phyloP scores from a whole-genome alignment of 2,329 filamentous ascomycete species.

The Boeremia exigua region DNA sequence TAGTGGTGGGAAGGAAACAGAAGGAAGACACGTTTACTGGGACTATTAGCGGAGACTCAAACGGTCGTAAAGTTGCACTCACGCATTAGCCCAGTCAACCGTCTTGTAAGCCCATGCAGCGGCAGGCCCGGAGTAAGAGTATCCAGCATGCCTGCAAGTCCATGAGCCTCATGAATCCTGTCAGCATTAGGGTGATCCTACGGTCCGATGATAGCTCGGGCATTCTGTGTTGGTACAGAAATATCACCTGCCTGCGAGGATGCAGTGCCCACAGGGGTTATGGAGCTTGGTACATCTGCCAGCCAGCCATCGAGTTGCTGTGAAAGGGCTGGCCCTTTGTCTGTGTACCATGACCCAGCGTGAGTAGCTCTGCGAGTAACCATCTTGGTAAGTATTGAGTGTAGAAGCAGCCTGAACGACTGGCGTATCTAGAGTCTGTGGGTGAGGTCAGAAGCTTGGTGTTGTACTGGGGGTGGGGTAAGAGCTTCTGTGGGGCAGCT shows the following conservation, averaged over 20 bases:
- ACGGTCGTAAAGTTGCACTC: constrained; percentile 33
- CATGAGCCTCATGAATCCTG: constrained; percentile 34
- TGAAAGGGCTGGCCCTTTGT: constrained; percentile 64
- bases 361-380: constrained; percentile 68
- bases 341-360: constrained; percentile 87
- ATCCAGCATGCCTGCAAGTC: constrained; percentile 81
- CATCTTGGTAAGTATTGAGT: constrained; percentile 27
- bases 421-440: background rate
- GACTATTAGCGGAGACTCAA: background rate
- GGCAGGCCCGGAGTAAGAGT: constrained; percentile 86
- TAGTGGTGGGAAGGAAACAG: constrained; percentile 92
- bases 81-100: constrained; percentile 80
- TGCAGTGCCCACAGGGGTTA: constrained; percentile 65
- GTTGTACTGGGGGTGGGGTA: constrained; percentile 14
- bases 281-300: constrained; percentile 68
- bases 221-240: constrained; percentile 71
- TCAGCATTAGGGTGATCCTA: constrained; percentile 57
- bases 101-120: constrained; percentile 95
- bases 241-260: constrained; percentile 46
- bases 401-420: background rate
- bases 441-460: background rate
- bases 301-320: constrained; percentile 77
- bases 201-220: constrained; percentile 91
- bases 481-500: constrained; percentile 26
- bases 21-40: constrained; percentile 84